Evolutionary conservation across 257 asterid genomes (phyloP), one percentile per base, ranked within the genome.

Genomic region (Fraxinus quadrangulata): DNA sequence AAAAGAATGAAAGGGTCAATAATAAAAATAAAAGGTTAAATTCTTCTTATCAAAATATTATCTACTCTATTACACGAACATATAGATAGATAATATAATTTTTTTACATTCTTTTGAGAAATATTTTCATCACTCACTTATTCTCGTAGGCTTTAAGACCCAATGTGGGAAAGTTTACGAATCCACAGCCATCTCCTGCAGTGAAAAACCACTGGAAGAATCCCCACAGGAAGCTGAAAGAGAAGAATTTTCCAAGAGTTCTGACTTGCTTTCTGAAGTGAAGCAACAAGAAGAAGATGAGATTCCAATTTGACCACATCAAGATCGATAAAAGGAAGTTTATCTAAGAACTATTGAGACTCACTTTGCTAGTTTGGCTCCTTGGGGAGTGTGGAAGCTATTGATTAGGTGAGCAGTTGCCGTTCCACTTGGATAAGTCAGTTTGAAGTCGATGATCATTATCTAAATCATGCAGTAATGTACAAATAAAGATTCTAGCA

Each of bases 131-230:
- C 12, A 76, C 67, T 65, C 74, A 90, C 98, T 28, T 94, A 85
- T 94, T 86, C 7, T 89, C 78, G 54, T 75, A 94, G 74, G 99
- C 99, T 85, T 90, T 85, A 47, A 94, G 97, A 23, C 99, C 99
- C 70, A 94, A 94, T 12, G 97, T 91, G 17, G 99, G 99, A 72
- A 94, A 94, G 47, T 56, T 85, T 1, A 71, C 86, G 51, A 94
- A 94, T 69, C 99, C 99, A 78, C 99, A 94, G 83, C 69, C 82
- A 40, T 92, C 97, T 14, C 95, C 97, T 28, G 89, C 87, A 30
- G 95, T 94, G 90, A 94, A 92, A 83, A 94, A 94, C 99, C 99
- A 94, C 77, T 94, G 99, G 85, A 94, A 92, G 90, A 92, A 94
- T 47, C 97, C 97, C 98, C 97, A 94, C 66, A 94, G 63, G 85